Conservation (phyloP, 2,329 filamentous ascomycete genomes). For the Verticillium isaacii region DNA sequence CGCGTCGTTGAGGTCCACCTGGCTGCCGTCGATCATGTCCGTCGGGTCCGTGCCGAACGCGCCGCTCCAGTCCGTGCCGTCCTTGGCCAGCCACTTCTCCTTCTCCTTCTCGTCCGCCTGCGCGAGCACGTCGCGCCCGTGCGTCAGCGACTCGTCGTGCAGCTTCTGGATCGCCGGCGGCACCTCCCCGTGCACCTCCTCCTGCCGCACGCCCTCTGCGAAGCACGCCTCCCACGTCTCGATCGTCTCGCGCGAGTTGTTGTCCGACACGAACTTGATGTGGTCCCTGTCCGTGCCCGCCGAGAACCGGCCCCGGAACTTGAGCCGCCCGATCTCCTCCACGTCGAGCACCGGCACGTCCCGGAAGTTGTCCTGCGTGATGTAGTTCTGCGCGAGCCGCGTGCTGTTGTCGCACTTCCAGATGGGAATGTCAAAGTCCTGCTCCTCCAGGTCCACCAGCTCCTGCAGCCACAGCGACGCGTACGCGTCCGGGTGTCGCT, state of each 20-base stretch:
- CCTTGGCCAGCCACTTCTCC: conserved; percentile 70
- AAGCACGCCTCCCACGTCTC: conserved; percentile 93
- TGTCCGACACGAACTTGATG: conserved; percentile 76
- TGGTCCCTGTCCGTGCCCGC: conserved; percentile 87
- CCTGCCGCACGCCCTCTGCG: conserved; percentile 75
- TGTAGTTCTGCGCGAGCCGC: conserved; percentile 85
- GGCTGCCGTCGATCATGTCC: conserved; percentile 31
- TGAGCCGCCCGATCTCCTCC: conserved; percentile 73
- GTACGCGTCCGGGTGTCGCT: conserved; percentile 68
- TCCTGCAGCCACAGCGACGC: conserved; percentile 83
- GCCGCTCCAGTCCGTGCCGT: conserved; percentile 81
- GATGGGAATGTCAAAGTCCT: conserved; percentile 79
- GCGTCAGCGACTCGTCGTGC: conserved; percentile 74
- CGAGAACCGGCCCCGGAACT: conserved; percentile 79
- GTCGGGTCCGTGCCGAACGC: conserved; percentile 78
- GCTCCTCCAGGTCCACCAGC: conserved; percentile 73
- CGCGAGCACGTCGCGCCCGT: conserved; percentile 77
- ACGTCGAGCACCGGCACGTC: conserved; percentile 70
- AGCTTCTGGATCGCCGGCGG: conserved; percentile 68
- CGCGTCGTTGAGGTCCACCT: conserved; percentile 27
- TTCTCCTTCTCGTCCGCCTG: conserved; percentile 68
- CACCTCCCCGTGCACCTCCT: conserved; percentile 67
- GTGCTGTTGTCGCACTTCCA: conserved; percentile 75
- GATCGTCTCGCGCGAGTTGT: conserved; percentile 85
- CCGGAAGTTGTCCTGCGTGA: conserved; percentile 71